Evolutionary conservation across 2,329 filamentous ascomycete genomes (phyloP).

Genomic region (Fulvia fulva): DNA sequence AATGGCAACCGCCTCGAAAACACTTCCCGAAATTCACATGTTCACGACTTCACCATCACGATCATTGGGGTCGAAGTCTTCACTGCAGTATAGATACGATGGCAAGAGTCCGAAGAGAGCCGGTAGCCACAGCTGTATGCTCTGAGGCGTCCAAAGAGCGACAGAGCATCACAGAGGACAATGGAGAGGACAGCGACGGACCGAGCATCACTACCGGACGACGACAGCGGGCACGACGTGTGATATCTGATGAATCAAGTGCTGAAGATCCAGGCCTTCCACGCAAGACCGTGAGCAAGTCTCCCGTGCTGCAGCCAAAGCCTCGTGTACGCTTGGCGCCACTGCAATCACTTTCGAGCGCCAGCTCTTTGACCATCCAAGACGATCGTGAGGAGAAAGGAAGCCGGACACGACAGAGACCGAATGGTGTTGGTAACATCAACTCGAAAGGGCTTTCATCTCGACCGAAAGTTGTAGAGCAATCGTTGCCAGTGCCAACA

Average conservation of each 20-base stretch:
- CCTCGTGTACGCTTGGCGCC: not conserved
- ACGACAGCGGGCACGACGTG: slow-evolving; percentile 3
- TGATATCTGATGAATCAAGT: slow-evolving; percentile 14
- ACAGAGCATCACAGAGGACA: too few species aligned
- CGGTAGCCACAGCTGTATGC: not conserved
- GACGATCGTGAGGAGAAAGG: not conserved
- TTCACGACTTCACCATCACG: not conserved
- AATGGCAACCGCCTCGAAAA: not conserved
- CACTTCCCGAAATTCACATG: not conserved
- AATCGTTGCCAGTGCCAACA: too few species aligned
- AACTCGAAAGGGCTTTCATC: not conserved
- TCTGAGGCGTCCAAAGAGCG: not conserved
- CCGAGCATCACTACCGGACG: not conserved
- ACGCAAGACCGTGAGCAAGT: slow-evolving; percentile 1
- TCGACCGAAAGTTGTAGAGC: too few species aligned
- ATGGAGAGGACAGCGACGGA: not conserved
- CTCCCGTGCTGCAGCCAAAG: not conserved
- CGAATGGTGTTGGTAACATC: not conserved
- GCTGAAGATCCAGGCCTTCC: slow-evolving; percentile 9
- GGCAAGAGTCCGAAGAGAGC: not conserved
- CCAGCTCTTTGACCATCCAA: not conserved
- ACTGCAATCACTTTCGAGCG: not conserved
- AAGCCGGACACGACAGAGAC: not conserved
- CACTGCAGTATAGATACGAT: not conserved
- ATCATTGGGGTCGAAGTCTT: too few species aligned